These are phyloP conservation scores for Neurospora sp. DNA, from an alignment of 495 filamentous ascomycete species.

Conservation along the genomic window DNA sequence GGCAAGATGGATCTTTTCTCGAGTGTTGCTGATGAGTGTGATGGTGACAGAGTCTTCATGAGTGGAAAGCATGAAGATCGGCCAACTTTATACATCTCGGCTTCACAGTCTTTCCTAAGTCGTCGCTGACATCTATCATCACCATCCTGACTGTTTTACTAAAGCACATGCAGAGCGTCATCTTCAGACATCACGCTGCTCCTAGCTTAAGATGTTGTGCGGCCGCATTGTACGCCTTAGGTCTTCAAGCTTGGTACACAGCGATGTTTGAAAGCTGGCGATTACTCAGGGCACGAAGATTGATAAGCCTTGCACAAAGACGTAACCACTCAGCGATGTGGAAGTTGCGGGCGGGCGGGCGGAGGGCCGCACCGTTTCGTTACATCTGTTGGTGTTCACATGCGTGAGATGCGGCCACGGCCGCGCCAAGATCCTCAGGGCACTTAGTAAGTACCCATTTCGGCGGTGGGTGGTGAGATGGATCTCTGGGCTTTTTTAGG, in stretches of 20 bases:
- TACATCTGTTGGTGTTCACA: neutral
- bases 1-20: neutral
- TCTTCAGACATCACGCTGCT: neutral
- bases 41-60: neutral
- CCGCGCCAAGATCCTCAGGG: neutral
- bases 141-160: neutral
- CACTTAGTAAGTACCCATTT: neutral
- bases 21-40: neutral
- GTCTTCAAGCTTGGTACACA: neutral
- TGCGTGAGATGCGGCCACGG: neutral
- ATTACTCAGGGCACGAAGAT: neutral
- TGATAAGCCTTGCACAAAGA: neutral
- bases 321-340: neutral
- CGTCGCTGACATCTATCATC: neutral
- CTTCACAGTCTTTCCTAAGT: neutral
- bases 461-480: neutral
- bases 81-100: neutral
- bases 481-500: neutral
- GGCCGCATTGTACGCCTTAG: neutral
- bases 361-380: neutral
- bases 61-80: neutral
- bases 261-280: neutral
- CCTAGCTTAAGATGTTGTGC: neutral
- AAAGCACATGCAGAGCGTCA: neutral
- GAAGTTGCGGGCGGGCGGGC: neutral